These are phyloP conservation scores for Globisporangium paroecandrum DNA, from an alignment of 352 stramenopile species.

Conservation along the genomic window DNA sequence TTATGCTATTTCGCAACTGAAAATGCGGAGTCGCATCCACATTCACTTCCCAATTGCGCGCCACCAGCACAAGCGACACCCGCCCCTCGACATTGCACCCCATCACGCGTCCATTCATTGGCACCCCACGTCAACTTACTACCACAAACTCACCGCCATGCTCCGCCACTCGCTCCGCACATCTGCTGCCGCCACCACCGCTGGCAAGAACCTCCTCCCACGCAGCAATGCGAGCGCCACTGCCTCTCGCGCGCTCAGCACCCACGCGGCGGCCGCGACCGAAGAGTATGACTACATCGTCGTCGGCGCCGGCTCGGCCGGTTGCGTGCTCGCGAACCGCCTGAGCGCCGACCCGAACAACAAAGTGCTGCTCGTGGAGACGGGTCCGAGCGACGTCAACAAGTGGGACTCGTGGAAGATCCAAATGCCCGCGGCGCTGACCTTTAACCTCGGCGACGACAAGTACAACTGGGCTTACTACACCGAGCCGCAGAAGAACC, in stretches of 20 bases:
- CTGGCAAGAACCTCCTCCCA: neutral
- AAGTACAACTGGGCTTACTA: conserved; percentile 89
- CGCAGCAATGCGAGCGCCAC: neutral
- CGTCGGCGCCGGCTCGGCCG: conserved; percentile 87
- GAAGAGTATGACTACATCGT: conserved; percentile 91
- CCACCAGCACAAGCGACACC: conserved; percentile 7
- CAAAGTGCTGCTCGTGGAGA: conserved; percentile 89
- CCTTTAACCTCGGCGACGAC: conserved; percentile 80
- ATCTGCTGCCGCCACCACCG: neutral
- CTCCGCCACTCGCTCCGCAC: conserved; percentile 24
- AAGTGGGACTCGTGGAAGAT: conserved; percentile 91
- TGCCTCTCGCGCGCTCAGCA: conserved; percentile 23
- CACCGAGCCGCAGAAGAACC: conserved; percentile 80
- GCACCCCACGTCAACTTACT: neutral
- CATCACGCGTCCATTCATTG: neutral
- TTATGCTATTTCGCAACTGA: neutral
- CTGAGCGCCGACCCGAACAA: conserved; percentile 81
- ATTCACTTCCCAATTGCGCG: conserved; percentile 12
- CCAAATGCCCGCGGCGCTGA: conserved; percentile 85
- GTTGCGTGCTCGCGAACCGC: conserved; percentile 89
- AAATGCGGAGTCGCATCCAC: neutral
- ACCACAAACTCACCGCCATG: conserved; percentile 8
- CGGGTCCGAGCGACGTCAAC: conserved; percentile 72
- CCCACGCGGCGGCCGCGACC: conserved; percentile 5
- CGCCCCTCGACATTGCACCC: neutral